Conservation (phyloP, 1,139 yeast genomes). For the Cylindricascospora bacillispora region DNA sequence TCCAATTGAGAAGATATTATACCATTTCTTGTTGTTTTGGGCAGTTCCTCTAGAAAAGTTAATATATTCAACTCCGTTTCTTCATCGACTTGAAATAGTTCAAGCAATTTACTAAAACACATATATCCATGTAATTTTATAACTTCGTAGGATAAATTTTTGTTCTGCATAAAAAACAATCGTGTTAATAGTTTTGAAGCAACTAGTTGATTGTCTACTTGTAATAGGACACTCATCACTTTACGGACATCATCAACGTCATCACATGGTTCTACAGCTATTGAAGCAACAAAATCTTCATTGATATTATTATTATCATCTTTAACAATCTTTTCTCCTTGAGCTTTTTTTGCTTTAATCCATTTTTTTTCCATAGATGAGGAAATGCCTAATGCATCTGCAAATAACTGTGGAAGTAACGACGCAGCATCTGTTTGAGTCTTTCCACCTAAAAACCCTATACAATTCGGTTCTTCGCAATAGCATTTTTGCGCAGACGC, state of each 20-base stretch:
- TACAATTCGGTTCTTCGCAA: constrained; percentile 87
- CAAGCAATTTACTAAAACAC: constrained; percentile 52
- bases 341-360: constrained; percentile 46
- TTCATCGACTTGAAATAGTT: constrained; percentile 26
- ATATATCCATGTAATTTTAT: constrained; percentile 81
- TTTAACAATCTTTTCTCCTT: constrained; percentile 34
- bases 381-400: constrained; percentile 78
- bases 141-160: constrained; percentile 43
- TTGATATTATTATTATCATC: constrained; percentile 50
- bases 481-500: constrained; percentile 89
- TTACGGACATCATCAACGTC: constrained; percentile 52
- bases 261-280: constrained; percentile 42
- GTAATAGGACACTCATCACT: constrained; percentile 73
- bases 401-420: constrained; percentile 65
- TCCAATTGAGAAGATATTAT: constrained; percentile 73
- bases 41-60: constrained; percentile 57
- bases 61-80: constrained; percentile 36
- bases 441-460: constrained; percentile 90
- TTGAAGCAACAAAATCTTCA: constrained; percentile 48
- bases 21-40: constrained; percentile 68
- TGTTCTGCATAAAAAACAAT: constrained; percentile 43
- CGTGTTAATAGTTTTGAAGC: constrained; percentile 57
- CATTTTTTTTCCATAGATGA: constrained; percentile 49
- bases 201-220: constrained; percentile 58
- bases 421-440: constrained; percentile 88